A percentile compares a stretch with the other conserved stretches of the same genome.
phyloP scores from a whole-genome alignment of 202 grass and related monocot genomes.

The Carex sylvatica region DNA sequence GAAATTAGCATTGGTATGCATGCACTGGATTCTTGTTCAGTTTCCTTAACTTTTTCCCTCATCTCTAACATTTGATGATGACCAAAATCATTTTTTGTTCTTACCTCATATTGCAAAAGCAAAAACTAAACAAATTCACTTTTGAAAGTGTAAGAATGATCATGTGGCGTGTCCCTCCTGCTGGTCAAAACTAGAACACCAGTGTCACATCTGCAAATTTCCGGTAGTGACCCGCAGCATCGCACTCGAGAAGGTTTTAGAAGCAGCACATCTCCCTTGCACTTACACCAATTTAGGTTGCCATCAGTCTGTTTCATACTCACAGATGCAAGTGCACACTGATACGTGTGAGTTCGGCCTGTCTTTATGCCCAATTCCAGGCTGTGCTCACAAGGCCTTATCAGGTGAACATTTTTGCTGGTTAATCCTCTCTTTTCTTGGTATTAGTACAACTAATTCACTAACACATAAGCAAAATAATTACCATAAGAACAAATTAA shows the following conservation, averaged over 20 bases:
- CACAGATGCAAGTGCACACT: conserved; percentile 39
- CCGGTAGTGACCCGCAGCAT: conserved; percentile 33
- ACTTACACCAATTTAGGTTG: conserved; percentile 55
- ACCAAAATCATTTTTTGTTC: not conserved
- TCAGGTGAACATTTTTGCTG: not conserved
- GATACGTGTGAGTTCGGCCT: conserved; percentile 46
- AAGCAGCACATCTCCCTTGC: conserved; percentile 54
- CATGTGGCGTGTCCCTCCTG: conserved; percentile 76
- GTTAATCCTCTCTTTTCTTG: not conserved
- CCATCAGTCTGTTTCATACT: conserved; percentile 35
- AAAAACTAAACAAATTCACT: not conserved
- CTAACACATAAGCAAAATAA: not conserved
- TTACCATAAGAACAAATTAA: not conserved
- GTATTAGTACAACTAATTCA: not conserved
- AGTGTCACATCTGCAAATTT: conserved; percentile 58
- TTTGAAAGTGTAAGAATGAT: conserved; percentile 64
- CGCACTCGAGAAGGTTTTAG: conserved; percentile 66
- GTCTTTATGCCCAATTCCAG: conserved; percentile 40
- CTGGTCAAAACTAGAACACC: conserved; percentile 55
- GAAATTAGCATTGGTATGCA: not conserved
- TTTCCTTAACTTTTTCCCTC: not conserved
- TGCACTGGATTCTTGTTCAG: not conserved
- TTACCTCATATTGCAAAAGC: not conserved
- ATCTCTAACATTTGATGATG: not conserved
- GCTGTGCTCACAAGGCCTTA: conserved; percentile 43